Evolutionary conservation across 1,284 basidiomycete genomes (phyloP).

Genomic region (Hortiboletus rubellus): DNA sequence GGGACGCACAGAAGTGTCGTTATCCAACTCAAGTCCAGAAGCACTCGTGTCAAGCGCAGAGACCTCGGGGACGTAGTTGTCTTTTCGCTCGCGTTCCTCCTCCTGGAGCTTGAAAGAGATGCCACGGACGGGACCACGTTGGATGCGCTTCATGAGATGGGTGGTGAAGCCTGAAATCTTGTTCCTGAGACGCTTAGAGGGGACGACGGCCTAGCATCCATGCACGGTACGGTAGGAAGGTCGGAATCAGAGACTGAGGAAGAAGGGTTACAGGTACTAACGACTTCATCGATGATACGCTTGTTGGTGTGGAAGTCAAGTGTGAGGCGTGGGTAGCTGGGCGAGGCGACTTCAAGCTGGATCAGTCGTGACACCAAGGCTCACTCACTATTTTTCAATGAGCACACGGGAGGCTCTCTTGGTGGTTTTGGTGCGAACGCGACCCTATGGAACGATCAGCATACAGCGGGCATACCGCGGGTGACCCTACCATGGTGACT

Average conservation of each 20-base stretch:
- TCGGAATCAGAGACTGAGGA: constrained; percentile 1
- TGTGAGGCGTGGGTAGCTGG: constrained; percentile 91
- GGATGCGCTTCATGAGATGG: constrained; percentile 99
- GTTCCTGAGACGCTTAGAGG: constrained; percentile 99
- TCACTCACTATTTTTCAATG: constrained; percentile 97
- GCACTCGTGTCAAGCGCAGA: constrained; percentile 87
- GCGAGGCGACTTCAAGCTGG: background rate
- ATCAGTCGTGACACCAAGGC: background rate
- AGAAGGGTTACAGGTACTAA: constrained; percentile 43
- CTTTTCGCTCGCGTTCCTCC: constrained; percentile 99
- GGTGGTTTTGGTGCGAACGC: constrained; percentile 99
- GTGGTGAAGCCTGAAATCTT: constrained; percentile 99
- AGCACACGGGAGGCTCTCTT: constrained; percentile 99
- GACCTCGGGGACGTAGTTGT: constrained; percentile 96
- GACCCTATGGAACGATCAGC: constrained; percentile 63
- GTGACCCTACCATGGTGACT: constrained; percentile 48
- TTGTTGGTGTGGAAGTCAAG: constrained; percentile 99
- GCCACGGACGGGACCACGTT: constrained; percentile 98
- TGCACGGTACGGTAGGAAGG: background rate
- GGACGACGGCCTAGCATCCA: constrained; percentile 77
- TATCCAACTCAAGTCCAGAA: constrained; percentile 81
- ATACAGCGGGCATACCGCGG: background rate
- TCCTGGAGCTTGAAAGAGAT: constrained; percentile 99
- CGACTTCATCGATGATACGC: constrained; percentile 99
- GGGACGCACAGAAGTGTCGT: constrained; percentile 81